A percentile compares a stretch with the other conserved stretches of the same genome.
Evolutionary conservation across 2,329 filamentous ascomycete species (phyloP).

Genomic region (Alternaria novae-zelandiae): DNA sequence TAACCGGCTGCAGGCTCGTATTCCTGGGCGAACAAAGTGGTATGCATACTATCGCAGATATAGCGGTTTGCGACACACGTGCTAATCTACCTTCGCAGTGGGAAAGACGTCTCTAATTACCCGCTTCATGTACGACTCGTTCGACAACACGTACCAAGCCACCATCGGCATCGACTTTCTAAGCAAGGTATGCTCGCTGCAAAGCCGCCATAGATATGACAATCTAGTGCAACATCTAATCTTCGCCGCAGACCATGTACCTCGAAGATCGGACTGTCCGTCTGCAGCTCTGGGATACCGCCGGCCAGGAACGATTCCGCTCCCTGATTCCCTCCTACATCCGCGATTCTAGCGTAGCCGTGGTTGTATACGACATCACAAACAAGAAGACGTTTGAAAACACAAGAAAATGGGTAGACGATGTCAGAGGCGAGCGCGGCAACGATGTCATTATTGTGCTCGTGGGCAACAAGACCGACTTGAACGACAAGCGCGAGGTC

Average conservation of each 20-base stretch:
- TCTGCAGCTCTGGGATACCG: slow-evolving; percentile 97
- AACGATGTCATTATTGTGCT: slow-evolving; percentile 99
- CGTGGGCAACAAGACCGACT: slow-evolving; percentile 98
- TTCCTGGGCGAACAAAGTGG: slow-evolving; percentile 98
- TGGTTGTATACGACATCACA: slow-evolving; percentile 98
- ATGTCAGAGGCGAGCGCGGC: slow-evolving; percentile 92
- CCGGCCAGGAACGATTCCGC: slow-evolving; percentile 95
- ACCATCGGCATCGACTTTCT: slow-evolving; percentile 99
- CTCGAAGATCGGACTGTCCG: slow-evolving; percentile 97
- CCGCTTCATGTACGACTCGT: slow-evolving; percentile 99
- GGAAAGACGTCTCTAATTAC: slow-evolving; percentile 99
- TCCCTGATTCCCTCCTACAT: slow-evolving; percentile 98
- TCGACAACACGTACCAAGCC: slow-evolving; percentile 99
- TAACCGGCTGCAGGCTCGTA: slow-evolving; percentile 71
- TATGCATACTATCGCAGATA: slow-evolving; percentile 59
- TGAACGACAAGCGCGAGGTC: slow-evolving; percentile 97
- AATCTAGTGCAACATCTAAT: slow-evolving; percentile 9
- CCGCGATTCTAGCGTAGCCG: slow-evolving; percentile 94
- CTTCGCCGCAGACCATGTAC: slow-evolving; percentile 82
- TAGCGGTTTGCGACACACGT: background rate
- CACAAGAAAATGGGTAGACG: slow-evolving; percentile 99
- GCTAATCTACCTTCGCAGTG: slow-evolving; percentile 62
- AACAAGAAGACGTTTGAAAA: slow-evolving; percentile 98
- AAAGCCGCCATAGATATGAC: background rate
- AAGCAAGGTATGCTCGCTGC: slow-evolving; percentile 74